Percentiles rank a stretch among this genome's conserved stretches.
Conservation (phyloP, 768 basidiomycete species). For the Flagelloscypha sp. region DNA sequence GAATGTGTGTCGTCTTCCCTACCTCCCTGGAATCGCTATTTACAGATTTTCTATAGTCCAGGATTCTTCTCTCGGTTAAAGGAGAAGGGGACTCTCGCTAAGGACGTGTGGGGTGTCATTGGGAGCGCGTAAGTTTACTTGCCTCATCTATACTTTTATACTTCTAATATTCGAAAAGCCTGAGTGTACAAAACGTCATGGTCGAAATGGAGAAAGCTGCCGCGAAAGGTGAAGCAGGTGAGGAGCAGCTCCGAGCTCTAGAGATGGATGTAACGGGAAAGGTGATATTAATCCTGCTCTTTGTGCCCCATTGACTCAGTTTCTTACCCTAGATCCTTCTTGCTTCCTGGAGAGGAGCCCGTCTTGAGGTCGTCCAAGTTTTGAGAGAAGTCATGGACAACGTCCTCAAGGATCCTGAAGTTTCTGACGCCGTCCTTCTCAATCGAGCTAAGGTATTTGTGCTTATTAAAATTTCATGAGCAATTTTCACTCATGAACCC, state of each 20-base stretch:
- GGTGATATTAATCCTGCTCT: conserved; percentile 27
- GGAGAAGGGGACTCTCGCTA: conserved; percentile 87
- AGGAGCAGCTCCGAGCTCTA: conserved; percentile 77
- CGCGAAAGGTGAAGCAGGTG: conserved; percentile 78
- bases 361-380: conserved; percentile 90
- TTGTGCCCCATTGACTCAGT: neutral
- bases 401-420: conserved; percentile 74
- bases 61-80: conserved; percentile 92
- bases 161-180: conserved; percentile 29
- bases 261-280: conserved; percentile 94
- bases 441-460: conserved; percentile 75
- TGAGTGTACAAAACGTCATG: conserved; percentile 76
- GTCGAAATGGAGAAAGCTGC: conserved; percentile 87
- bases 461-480: neutral
- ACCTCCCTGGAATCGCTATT: neutral
- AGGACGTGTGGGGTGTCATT: conserved; percentile 96
- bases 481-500: conserved; percentile 2
- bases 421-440: conserved; percentile 59
- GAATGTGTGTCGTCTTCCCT: conserved; percentile 52
- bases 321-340: conserved; percentile 62
- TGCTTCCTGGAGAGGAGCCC: conserved; percentile 95
- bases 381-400: conserved; percentile 77
- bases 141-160: conserved; percentile 2
- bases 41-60: conserved; percentile 36
- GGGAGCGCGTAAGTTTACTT: conserved; percentile 74